phyloP scores from a whole-genome alignment of 2,329 filamentous ascomycete species.

The Myriosclerotinia scirpicola region DNA sequence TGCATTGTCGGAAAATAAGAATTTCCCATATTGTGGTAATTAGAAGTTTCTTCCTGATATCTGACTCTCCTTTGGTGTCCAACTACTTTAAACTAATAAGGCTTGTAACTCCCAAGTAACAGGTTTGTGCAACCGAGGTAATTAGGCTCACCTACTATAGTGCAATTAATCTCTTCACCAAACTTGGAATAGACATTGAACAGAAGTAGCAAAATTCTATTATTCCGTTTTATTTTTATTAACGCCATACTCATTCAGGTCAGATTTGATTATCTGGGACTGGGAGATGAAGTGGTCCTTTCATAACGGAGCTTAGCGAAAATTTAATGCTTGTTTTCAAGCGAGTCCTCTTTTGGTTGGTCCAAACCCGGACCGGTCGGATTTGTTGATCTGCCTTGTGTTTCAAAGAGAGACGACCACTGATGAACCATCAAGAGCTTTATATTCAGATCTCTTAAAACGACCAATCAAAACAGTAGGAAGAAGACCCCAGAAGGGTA shows the following conservation, averaged over 20 bases:
- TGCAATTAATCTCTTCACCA: conserved; percentile 5
- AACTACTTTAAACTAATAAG: neutral
- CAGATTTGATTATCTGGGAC: conserved; percentile 24
- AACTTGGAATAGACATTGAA: conserved; percentile 11
- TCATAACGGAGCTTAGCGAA: conserved; percentile 32
- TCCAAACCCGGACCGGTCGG: conserved; percentile 22
- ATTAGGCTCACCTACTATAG: conserved; percentile 4
- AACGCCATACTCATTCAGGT: conserved; percentile 18
- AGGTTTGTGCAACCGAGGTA: neutral
- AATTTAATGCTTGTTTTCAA: conserved; percentile 22
- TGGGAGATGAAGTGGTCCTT: conserved; percentile 31
- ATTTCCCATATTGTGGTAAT: conserved; percentile 5
- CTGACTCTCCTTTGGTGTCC: neutral
- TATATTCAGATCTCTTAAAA: conserved; percentile 27
- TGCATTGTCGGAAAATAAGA: conserved; percentile 13
- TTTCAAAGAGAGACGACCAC: conserved; percentile 31
- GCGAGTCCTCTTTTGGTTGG: conserved; percentile 22
- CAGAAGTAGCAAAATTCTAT: neutral
- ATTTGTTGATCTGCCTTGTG: conserved; percentile 26
- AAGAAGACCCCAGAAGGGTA: conserved; percentile 1
- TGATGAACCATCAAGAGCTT: conserved; percentile 23
- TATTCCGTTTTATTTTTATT: conserved; percentile 1
- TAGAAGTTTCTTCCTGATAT: conserved; percentile 6
- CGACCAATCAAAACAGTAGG: conserved; percentile 20
- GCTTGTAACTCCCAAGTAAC: neutral